These are phyloP conservation scores for Prasinococcaceae sp. DNA, from an alignment of 139 green algal species.

Conservation along the genomic window DNA sequence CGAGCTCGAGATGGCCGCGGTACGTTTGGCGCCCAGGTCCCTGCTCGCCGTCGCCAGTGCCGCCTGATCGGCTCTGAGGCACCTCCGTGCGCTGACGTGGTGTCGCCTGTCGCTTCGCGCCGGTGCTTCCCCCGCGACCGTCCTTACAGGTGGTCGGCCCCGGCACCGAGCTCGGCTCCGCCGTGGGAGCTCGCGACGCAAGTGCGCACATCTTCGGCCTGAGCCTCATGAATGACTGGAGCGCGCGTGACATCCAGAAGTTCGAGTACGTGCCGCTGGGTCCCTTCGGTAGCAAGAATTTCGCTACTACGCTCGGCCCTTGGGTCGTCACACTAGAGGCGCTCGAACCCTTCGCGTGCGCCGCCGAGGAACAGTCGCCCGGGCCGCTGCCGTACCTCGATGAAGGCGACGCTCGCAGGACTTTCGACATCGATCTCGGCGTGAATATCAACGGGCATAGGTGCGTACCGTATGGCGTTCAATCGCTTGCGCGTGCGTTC, in stretches of 20 bases:
- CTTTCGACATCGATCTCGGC: conserved; percentile 58
- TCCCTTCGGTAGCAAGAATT: conserved; percentile 89
- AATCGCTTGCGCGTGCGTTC: too few relatives aligned
- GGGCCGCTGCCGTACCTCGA: conserved; percentile 57
- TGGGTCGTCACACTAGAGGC: conserved; percentile 85
- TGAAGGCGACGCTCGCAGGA: conserved; percentile 17
- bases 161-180: conserved; percentile 55
- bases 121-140: neutral
- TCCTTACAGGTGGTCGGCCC: conserved; percentile 29
- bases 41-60: too few relatives aligned
- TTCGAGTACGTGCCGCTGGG: conserved; percentile 88
- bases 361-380: conserved; percentile 44
- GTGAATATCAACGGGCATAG: conserved; percentile 46
- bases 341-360: conserved; percentile 56
- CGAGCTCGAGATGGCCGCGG: conserved; percentile 90
- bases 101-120: too few relatives aligned
- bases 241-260: conserved; percentile 76
- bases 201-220: conserved; percentile 72
- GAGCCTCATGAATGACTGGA: conserved; percentile 93
- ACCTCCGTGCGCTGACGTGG: neutral
- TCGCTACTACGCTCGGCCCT: conserved; percentile 57
- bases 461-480: too few relatives aligned
- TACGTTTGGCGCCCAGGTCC: too few relatives aligned
- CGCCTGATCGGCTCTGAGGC: conserved; percentile 6
- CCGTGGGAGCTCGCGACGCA: conserved; percentile 42